Conservation (phyloP, 345 rosid genomes). For the Erodium maritimum region DNA sequence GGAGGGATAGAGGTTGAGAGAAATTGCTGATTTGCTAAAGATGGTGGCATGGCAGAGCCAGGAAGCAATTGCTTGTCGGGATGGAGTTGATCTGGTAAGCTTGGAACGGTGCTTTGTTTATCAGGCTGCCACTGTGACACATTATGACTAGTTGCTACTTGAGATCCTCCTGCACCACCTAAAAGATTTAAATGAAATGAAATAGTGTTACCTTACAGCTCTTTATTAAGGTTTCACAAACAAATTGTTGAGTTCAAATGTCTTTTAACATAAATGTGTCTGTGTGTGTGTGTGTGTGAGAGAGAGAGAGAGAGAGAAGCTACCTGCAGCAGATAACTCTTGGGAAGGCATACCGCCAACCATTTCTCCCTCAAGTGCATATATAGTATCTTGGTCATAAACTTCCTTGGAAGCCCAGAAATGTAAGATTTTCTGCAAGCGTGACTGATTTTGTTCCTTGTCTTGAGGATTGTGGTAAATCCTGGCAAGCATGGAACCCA, state of each 20-base stretch:
- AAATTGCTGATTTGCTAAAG: constrained; percentile 48
- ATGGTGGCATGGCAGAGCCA: constrained; percentile 20
- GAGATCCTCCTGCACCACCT: constrained; percentile 31
- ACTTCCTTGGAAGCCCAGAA: constrained; percentile 98
- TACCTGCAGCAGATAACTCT: constrained; percentile 30
- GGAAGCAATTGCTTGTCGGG: constrained; percentile 27
- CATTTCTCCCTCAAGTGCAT: constrained; percentile 80
- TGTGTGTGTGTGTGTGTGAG: constrained; percentile 24
- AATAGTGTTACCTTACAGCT: background rate
- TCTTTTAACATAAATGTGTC: background rate
- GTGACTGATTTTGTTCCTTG: constrained; percentile 77
- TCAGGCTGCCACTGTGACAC: constrained; percentile 52
- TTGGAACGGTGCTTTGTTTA: constrained; percentile 28
- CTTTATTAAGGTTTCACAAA: background rate
- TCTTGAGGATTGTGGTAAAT: constrained; percentile 73
- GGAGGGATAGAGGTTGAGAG: constrained; percentile 42
- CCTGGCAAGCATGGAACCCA: constrained; percentile 88
- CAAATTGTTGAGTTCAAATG: background rate
- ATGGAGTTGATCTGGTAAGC: constrained; percentile 38
- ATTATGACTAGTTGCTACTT: constrained; percentile 26
- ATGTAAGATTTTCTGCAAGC: constrained; percentile 80
- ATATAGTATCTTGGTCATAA: constrained; percentile 73
- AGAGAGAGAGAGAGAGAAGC: constrained; percentile 22
- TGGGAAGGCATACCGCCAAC: constrained; percentile 52
- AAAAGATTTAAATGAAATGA: background rate